A percentile compares a stretch with the other conserved stretches of the same genome.
These are phyloP conservation scores for Sporothrix globosa DNA, from an alignment of 2,329 filamentous ascomycete genomes.

Conservation along the genomic window DNA sequence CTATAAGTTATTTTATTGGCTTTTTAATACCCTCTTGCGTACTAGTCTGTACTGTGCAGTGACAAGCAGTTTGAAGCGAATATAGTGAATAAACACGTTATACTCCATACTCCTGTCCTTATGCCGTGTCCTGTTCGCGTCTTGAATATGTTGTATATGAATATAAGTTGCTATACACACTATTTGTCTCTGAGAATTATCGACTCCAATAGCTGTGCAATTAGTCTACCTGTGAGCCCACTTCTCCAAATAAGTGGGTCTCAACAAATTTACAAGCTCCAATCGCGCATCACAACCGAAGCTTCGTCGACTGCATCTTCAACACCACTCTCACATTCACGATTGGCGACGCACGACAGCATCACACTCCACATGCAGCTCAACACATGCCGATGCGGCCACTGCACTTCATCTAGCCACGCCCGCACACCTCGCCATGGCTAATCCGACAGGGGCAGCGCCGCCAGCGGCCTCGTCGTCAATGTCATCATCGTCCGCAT, in stretches of 20 bases:
- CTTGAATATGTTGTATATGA: too few species aligned
- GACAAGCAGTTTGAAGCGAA: too few species aligned
- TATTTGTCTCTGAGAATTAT: background rate
- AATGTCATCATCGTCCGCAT: background rate
- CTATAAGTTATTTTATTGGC: too few species aligned
- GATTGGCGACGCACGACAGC: background rate
- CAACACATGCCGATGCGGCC: too few species aligned
- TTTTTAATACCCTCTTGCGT: too few species aligned
- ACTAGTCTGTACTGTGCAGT: too few species aligned
- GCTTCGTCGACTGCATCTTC: background rate
- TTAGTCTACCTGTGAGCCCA: too few species aligned
- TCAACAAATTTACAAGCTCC: conserved; percentile 8
- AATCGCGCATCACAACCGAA: conserved; percentile 5
- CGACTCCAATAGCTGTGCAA: too few species aligned
- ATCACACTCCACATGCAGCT: too few species aligned
- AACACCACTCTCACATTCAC: background rate
- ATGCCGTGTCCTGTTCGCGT: too few species aligned
- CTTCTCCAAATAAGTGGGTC: conserved; percentile 10
- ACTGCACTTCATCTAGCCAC: background rate
- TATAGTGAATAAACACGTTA: too few species aligned
- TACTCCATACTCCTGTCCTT: too few species aligned
- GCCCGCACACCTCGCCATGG: background rate
- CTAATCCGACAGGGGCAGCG: background rate
- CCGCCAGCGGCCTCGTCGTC: background rate
- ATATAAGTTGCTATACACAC: background rate